Percentiles rank a stretch among this genome's conserved stretches.
These are phyloP conservation scores for Aspergillus sojae DNA, from an alignment of 2,329 filamentous ascomycete genomes.

Conservation along the genomic window DNA sequence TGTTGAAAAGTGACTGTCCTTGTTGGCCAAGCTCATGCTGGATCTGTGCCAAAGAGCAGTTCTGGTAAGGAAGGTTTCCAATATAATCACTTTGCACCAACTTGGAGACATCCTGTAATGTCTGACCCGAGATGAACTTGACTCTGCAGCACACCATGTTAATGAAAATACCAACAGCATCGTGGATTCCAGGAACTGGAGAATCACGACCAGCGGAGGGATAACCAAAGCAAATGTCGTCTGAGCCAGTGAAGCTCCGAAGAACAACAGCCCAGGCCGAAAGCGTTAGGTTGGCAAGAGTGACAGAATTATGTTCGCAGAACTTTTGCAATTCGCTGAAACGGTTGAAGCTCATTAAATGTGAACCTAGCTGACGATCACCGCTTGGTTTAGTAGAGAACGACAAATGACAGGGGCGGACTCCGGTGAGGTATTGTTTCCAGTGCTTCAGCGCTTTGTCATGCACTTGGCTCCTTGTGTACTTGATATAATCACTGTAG, in stretches of 20 bases:
- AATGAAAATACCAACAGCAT: constrained; percentile 54
- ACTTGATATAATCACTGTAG: constrained; percentile 44
- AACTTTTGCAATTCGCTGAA: constrained; percentile 35
- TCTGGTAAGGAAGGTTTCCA: constrained; percentile 52
- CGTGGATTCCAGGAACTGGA: constrained; percentile 48
- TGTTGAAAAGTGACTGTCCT: constrained; percentile 45
- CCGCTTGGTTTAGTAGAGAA: constrained; percentile 2
- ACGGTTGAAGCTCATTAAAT: constrained; percentile 28
- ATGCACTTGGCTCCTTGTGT: constrained; percentile 31
- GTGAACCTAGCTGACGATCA: constrained; percentile 12
- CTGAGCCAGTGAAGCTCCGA: constrained; percentile 31
- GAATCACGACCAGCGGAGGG: constrained; percentile 48
- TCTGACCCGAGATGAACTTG: constrained; percentile 36
- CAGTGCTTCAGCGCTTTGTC: constrained; percentile 35
- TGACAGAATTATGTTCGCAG: constrained; percentile 35
- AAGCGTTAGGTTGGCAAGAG: constrained; percentile 41
- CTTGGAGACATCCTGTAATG: constrained; percentile 45
- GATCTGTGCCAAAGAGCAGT: constrained; percentile 53
- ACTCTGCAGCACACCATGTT: constrained; percentile 59
- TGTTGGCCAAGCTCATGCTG: constrained; percentile 45
- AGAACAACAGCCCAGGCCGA: constrained; percentile 45
- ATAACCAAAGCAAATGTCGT: constrained; percentile 48
- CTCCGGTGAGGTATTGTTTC: constrained; percentile 37
- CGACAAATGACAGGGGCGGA: constrained; percentile 36
- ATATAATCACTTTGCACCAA: constrained; percentile 52